Conservation (phyloP, 305 asterid species). For the Nicotiana rustica region DNA sequence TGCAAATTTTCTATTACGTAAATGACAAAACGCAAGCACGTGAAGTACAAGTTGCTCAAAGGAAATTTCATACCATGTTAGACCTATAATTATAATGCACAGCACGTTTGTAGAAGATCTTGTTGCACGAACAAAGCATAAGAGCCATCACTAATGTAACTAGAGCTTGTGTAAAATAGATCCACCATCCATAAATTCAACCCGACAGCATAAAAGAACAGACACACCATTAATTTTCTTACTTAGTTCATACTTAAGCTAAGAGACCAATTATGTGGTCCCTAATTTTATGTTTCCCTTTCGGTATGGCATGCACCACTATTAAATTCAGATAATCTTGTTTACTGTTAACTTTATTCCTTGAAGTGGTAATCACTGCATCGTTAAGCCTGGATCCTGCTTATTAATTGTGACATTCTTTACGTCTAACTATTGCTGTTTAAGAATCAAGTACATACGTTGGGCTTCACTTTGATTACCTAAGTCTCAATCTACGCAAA, state of each 20-base stretch:
- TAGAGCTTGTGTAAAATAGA: background rate
- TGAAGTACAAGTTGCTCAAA: slow-evolving; percentile 36
- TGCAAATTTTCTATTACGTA: slow-evolving; percentile 29
- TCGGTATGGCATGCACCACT: slow-evolving; percentile 42
- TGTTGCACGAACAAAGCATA: slow-evolving; percentile 38
- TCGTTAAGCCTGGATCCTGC: slow-evolving; percentile 61
- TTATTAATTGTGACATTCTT: slow-evolving; percentile 48
- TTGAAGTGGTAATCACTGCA: slow-evolving; percentile 45
- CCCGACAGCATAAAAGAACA: slow-evolving; percentile 42
- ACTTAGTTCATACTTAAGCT: slow-evolving; percentile 37
- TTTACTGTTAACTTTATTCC: background rate
- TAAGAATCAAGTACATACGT: slow-evolving; percentile 45
- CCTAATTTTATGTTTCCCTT: slow-evolving; percentile 63
- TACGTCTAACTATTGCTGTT: slow-evolving; percentile 42
- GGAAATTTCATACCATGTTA: slow-evolving; percentile 34
- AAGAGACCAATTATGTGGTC: slow-evolving; percentile 82
- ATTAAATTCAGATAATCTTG: slow-evolving; percentile 18
- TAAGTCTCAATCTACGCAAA: slow-evolving; percentile 47
- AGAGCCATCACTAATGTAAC: background rate
- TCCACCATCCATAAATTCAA: slow-evolving; percentile 30
- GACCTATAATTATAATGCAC: slow-evolving; percentile 33
- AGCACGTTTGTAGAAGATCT: slow-evolving; percentile 59
- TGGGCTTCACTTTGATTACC: slow-evolving; percentile 40
- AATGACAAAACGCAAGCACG: slow-evolving; percentile 42
- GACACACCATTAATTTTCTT: slow-evolving; percentile 10